Percentiles rank a stretch among this genome's conserved stretches.
Conservation (phyloP, 2,329 filamentous ascomycete species). For the Diaporthe eres region DNA sequence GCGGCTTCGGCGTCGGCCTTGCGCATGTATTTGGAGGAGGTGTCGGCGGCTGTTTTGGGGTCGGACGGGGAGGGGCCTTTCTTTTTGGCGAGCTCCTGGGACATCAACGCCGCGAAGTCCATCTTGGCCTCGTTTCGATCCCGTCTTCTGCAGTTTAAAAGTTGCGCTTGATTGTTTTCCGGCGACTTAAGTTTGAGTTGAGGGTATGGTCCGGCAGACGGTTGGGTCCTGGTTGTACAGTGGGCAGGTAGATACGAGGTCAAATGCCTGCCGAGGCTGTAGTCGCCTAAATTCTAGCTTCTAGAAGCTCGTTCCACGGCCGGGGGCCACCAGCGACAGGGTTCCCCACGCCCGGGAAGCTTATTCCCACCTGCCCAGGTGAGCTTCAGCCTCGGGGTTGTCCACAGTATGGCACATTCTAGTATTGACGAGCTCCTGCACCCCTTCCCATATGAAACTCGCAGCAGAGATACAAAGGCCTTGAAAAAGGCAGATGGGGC, state of each 20-base stretch:
- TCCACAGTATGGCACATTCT: background rate
- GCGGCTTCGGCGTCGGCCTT: conserved; percentile 89
- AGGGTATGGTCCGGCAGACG: background rate
- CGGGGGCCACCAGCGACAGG: conserved; percentile 27
- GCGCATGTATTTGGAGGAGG: conserved; percentile 82
- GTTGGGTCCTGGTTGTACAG: background rate
- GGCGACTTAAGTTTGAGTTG: background rate
- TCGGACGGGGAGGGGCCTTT: conserved; percentile 62
- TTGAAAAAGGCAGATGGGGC: background rate
- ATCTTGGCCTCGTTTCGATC: conserved; percentile 64
- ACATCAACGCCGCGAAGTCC: conserved; percentile 97
- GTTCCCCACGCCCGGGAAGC: conserved; percentile 35
- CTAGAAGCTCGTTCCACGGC: conserved; percentile 34
- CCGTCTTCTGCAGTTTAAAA: background rate
- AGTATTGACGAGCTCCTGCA: background rate
- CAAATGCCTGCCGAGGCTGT: conserved; percentile 25
- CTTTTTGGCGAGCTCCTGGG: conserved; percentile 89
- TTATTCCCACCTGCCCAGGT: conserved; percentile 12
- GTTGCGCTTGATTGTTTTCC: background rate
- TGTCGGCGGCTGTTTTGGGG: conserved; percentile 43
- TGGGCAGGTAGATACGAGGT: background rate
- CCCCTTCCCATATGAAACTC: background rate
- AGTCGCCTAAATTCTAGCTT: conserved; percentile 34
- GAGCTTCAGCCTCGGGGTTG: background rate
- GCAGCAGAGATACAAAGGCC: background rate